phyloP scores from a whole-genome alignment of 1,139 yeast species.

The Magnusiomyces magnusii region DNA sequence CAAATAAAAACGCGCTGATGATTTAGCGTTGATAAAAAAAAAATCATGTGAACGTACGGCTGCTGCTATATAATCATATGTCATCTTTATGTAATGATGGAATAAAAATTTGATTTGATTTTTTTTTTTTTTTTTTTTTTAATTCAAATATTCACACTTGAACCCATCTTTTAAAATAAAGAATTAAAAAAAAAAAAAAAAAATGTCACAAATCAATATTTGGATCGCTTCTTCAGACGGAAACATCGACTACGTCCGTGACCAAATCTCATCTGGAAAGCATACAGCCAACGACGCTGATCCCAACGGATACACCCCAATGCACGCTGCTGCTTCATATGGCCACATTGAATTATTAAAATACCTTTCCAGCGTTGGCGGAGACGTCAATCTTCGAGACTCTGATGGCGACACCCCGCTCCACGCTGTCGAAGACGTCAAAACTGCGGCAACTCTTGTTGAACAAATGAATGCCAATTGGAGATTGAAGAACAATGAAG shows the following conservation, averaged over 20 bases:
- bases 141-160: background rate
- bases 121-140: too few species aligned
- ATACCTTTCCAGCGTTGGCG: constrained; percentile 52
- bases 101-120: too few species aligned
- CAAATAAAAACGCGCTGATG: too few species aligned
- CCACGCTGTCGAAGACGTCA: constrained; percentile 75
- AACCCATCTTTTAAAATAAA: background rate
- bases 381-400: constrained; percentile 76
- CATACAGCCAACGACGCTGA: constrained; percentile 67
- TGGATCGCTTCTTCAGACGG: constrained; percentile 97
- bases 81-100: too few species aligned
- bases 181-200: background rate
- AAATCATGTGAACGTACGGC: background rate
- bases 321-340: constrained; percentile 95
- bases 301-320: constrained; percentile 89
- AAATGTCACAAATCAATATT: constrained; percentile 41
- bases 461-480: constrained; percentile 62
- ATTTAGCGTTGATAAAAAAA: too few species aligned
- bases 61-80: background rate
- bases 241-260: constrained; percentile 50
- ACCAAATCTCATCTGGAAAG: constrained; percentile 44
- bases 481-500: constrained; percentile 58
- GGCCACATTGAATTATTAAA: constrained; percentile 65
- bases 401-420: constrained; percentile 93
- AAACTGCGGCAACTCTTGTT: constrained; percentile 56